Base-by-base conservation (phyloP, 2,329 filamentous ascomycete species). In the Dothidotthia symphoricarpi region DNA sequence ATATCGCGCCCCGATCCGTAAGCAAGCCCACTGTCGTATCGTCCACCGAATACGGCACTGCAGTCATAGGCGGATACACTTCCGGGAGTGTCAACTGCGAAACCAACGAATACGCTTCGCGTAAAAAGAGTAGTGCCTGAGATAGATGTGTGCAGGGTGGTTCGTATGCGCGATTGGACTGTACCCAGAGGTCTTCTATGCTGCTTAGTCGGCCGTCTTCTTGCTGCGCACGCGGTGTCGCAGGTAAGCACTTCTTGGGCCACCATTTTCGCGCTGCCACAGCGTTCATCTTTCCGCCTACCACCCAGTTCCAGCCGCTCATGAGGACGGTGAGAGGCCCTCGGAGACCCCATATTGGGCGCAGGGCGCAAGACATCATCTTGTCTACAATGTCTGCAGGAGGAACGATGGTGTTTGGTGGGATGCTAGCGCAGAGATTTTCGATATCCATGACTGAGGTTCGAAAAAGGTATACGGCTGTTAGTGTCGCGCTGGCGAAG, bases 401-500 rank as follows among this genome's bases (percentile, higher is more conserved):
- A 5, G 57, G 53, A 1, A 43, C 26, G 1, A 43, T 22, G 2
- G 53, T 54, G 6, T 41, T 44, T 11, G 44, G 41, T 4, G 53
- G 45, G 5, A 62, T 51, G 1, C 51, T 53, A n/a, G 59, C 48
- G 6, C 51, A 46, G 1, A 60, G 43, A 14, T 56, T 55, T 28
- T 63, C 55, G 3, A 61, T 55, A 9, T 67, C 63, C 12, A 62
- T 38, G 15, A 49, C 47, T 6, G 61, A 53, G 2, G 59, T 63
- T 10, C 57, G 56, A 41, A 66, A 67, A 19, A 64, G 48, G 31
- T 62, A 67, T 1, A 65, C 58, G 3, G 58, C 59, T 3, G 59
- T 62, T 2, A 67, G 43, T 1, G 61, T 64, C 4, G 53, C 51
- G 43, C 47, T 57, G 2, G 37, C 69, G 24, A 61, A 72, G 11